Evolutionary conservation across 163 green algal genomes (phyloP).

Genomic region (Trebouxiophyceae sp.): DNA sequence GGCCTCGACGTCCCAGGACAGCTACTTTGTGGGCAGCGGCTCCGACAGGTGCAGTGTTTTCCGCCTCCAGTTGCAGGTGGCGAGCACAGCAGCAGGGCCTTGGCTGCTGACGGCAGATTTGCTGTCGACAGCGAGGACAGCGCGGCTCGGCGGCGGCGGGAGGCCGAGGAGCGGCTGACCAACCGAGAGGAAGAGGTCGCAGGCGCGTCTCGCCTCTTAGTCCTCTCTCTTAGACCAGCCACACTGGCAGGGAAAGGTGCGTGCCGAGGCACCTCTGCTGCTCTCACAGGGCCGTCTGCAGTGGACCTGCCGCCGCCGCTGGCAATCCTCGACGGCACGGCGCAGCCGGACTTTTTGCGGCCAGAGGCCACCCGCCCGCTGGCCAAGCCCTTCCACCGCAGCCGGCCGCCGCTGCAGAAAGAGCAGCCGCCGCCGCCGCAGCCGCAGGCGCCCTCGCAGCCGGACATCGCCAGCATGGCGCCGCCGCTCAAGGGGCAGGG

Average conservation of each 20-base stretch:
- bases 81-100: too few species aligned
- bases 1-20: slow-evolving; percentile 11
- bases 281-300: background rate
- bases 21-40: slow-evolving; percentile 16
- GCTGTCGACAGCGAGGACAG: slow-evolving; percentile 50
- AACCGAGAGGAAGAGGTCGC: slow-evolving; percentile 25
- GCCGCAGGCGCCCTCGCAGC: background rate
- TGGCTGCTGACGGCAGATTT: too few species aligned
- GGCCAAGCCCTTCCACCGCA: slow-evolving; percentile 6
- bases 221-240: background rate
- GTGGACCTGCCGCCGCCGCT: background rate
- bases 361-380: slow-evolving; percentile 40
- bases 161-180: slow-evolving; percentile 30
- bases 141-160: slow-evolving; percentile 24
- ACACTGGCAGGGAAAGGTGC: background rate
- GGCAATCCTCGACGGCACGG: slow-evolving; percentile 18
- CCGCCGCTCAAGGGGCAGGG: slow-evolving; percentile 30
- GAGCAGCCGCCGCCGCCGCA: background rate
- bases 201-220: slow-evolving; percentile 1
- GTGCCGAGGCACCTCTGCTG: background rate
- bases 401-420: background rate
- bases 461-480: slow-evolving; percentile 42
- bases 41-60: slow-evolving; percentile 10
- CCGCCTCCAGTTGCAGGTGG: too few species aligned
- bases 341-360: slow-evolving; percentile 41